Conservation (phyloP, 768 basidiomycete genomes). For the Calocera viscosa region DNA sequence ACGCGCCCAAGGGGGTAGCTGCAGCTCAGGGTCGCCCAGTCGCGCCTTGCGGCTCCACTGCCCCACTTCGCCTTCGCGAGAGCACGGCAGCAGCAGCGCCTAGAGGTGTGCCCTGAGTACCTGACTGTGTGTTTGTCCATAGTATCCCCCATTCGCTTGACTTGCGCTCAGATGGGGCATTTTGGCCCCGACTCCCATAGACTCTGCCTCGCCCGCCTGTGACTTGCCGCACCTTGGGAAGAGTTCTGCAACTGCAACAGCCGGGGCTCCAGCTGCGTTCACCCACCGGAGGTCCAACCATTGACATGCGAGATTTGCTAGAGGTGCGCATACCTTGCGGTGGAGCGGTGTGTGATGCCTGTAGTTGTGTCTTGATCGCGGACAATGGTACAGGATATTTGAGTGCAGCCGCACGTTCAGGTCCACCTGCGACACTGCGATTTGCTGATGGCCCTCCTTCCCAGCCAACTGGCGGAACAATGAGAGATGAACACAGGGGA, state of each 20-base stretch:
- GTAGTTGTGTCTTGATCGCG: conserved; percentile 47
- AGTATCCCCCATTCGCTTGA: conserved; percentile 40
- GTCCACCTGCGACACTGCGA: conserved; percentile 18
- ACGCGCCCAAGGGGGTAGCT: too few species aligned
- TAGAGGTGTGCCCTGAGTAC: too few species aligned
- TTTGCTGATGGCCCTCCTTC: conserved; percentile 21
- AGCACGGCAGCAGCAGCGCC: too few species aligned
- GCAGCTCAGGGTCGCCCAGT: too few species aligned
- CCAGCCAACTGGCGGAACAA: too few species aligned
- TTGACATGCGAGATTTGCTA: conserved; percentile 40
- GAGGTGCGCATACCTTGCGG: conserved; percentile 25
- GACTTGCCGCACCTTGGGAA: conserved; percentile 53
- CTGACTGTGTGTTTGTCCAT: conserved; percentile 63
- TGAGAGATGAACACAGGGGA: too few species aligned
- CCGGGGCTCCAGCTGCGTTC: conserved; percentile 36
- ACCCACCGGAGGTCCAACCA: conserved; percentile 63
- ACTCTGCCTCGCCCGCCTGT: conserved; percentile 20
- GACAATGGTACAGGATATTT: conserved; percentile 54
- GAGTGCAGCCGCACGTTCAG: conserved; percentile 34
- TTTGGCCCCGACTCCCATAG: conserved; percentile 58
- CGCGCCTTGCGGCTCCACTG: too few species aligned
- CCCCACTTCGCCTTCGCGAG: too few species aligned
- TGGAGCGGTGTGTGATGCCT: conserved; percentile 21
- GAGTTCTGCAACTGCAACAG: conserved; percentile 23
- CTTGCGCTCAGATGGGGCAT: conserved; percentile 55